Conservation (phyloP, 2,329 filamentous ascomycete species). For the Graphilbum sp. region DNA sequence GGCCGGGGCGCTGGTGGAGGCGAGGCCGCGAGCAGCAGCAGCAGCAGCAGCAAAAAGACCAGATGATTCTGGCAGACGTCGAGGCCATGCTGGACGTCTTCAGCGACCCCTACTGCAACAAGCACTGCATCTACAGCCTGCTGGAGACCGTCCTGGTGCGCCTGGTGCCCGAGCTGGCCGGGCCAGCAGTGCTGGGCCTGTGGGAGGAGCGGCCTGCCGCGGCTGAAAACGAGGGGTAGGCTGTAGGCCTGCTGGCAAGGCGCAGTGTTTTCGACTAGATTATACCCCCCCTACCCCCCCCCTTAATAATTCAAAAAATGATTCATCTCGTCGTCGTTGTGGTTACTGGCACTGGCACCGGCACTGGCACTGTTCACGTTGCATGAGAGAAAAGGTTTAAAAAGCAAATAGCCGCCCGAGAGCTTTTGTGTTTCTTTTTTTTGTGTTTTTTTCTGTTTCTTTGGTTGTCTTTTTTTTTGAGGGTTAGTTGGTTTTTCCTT, state of each 20-base stretch:
- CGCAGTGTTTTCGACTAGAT: too few relatives aligned
- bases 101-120: constrained; percentile 77
- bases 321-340: too few relatives aligned
- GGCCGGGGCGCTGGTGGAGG: too few relatives aligned
- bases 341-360: too few relatives aligned
- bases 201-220: constrained; percentile 21
- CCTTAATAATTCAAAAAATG: too few relatives aligned
- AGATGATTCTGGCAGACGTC: constrained; percentile 37
- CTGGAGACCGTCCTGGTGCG: constrained; percentile 70
- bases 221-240: constrained; percentile 45
- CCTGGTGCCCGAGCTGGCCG: constrained; percentile 68
- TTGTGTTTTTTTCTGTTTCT: constrained; percentile 5
- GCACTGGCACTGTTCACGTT: too few relatives aligned
- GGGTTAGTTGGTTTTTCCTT: background rate
- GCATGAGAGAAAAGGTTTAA: too few relatives aligned
- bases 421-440: constrained; percentile 5
- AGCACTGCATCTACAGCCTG: constrained; percentile 70
- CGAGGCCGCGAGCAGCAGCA: too few relatives aligned
- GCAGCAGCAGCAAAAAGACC: constrained; percentile 1
- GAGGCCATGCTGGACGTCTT: constrained; percentile 57
- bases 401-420: constrained; percentile 10
- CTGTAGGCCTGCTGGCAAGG: background rate
- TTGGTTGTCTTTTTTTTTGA: constrained; percentile 1
- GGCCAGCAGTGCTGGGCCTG: constrained; percentile 53
- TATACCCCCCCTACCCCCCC: too few relatives aligned